phyloP scores from a whole-genome alignment of 2,329 filamentous ascomycete species.

The Hypoxylon sp. region DNA sequence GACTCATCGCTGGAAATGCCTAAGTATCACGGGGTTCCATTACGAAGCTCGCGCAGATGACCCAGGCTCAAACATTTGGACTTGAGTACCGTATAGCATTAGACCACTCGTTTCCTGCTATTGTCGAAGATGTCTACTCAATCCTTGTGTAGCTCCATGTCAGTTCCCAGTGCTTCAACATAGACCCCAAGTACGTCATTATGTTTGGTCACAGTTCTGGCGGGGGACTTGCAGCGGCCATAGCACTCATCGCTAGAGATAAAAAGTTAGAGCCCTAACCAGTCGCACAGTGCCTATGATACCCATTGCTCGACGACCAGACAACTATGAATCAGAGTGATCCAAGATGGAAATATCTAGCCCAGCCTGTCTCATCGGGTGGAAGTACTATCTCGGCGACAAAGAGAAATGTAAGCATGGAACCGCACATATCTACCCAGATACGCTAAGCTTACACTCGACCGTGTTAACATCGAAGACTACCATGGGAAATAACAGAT shows the following conservation, averaged over 20 bases:
- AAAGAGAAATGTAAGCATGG: constrained; percentile 9
- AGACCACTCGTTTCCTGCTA: constrained; percentile 56
- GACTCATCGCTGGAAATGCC: constrained; percentile 38
- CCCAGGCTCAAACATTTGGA: constrained; percentile 41
- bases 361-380: constrained; percentile 29
- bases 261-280: constrained; percentile 37
- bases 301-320: constrained; percentile 49
- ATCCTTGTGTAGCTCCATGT: constrained; percentile 49
- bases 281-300: constrained; percentile 44
- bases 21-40: constrained; percentile 23
- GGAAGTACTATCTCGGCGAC: constrained; percentile 32
- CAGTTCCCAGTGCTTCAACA: constrained; percentile 28
- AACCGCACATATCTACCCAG: background rate
- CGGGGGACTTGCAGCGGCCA: constrained; percentile 34
- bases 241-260: constrained; percentile 52
- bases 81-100: constrained; percentile 60
- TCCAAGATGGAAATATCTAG: constrained; percentile 26
- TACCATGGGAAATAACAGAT: constrained; percentile 1
- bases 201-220: constrained; percentile 37
- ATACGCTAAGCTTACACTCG: background rate
- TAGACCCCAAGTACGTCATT: constrained; percentile 39
- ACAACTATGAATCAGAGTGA: constrained; percentile 31
- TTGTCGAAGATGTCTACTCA: constrained; percentile 51
- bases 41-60: constrained; percentile 27
- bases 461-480: too few species aligned